Conservation (phyloP, 2,329 filamentous ascomycete genomes). For the Sordariomycetes sp. region DNA sequence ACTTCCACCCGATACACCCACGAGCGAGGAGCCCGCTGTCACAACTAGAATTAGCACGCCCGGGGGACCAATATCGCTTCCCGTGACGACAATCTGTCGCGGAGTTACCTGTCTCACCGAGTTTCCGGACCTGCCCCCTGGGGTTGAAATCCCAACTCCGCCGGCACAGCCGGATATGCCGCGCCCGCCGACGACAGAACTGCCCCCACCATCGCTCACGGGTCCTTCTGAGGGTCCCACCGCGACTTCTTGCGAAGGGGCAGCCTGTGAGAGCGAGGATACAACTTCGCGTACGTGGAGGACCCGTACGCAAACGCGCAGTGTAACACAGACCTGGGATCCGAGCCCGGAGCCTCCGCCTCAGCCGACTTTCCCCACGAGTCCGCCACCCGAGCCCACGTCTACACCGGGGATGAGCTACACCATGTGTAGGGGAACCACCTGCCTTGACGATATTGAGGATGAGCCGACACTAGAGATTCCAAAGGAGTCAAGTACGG, state of each 20-base stretch:
- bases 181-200: background rate
- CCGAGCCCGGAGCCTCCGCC: background rate
- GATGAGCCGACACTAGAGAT: background rate
- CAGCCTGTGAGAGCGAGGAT: background rate
- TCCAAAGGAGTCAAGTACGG: background rate
- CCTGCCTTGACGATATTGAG: background rate
- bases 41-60: background rate
- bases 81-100: conserved; percentile 1
- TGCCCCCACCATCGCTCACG: background rate
- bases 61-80: background rate
- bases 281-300: background rate
- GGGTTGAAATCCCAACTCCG: background rate
- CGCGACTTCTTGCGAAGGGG: background rate
- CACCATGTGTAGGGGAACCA: background rate
- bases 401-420: background rate
- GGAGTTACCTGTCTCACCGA: conserved; percentile 2
- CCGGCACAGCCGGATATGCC: background rate
- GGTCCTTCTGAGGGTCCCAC: background rate
- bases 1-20: background rate
- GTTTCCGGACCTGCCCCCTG: background rate
- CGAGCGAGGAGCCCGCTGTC: background rate
- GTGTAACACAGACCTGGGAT: background rate
- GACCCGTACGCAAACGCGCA: background rate
- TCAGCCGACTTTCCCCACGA: conserved; percentile 1
- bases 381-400: background rate